Percentiles rank a stretch among this genome's conserved stretches.
Evolutionary conservation across 1,284 basidiomycete species (phyloP).

Genomic region (Veloboletus limbatus): DNA sequence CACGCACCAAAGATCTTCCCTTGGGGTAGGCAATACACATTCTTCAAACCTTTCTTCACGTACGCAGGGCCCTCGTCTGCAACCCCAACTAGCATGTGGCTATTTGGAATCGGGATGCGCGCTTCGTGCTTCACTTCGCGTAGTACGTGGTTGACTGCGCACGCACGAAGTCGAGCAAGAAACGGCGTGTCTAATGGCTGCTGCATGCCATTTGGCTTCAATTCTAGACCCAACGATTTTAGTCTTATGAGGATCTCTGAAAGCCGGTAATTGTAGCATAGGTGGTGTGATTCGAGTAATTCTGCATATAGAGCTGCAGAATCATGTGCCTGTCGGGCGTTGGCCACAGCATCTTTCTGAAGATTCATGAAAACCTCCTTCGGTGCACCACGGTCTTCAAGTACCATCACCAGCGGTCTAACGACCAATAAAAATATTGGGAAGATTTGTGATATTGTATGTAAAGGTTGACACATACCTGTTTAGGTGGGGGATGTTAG

Average conservation of each 20-base stretch:
- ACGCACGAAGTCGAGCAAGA: slow-evolving; percentile 51
- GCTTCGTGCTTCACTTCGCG: slow-evolving; percentile 72
- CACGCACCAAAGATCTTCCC: slow-evolving; percentile 60
- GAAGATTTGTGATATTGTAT: background rate
- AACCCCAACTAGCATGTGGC: slow-evolving; percentile 70
- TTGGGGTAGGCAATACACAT: slow-evolving; percentile 52
- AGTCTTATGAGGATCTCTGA: slow-evolving; percentile 50
- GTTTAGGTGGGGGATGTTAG: slow-evolving; percentile 61
- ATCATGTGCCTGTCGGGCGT: slow-evolving; percentile 54
- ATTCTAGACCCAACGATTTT: slow-evolving; percentile 45
- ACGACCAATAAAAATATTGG: background rate
- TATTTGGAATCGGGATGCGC: slow-evolving; percentile 64
- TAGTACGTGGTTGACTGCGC: slow-evolving; percentile 59
- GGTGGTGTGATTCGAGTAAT: slow-evolving; percentile 47
- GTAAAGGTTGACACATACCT: slow-evolving; percentile 39
- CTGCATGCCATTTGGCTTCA: slow-evolving; percentile 38
- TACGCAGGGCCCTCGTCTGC: slow-evolving; percentile 74
- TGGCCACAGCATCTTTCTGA: slow-evolving; percentile 51
- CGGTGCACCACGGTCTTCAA: slow-evolving; percentile 63
- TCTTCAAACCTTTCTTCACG: slow-evolving; percentile 41
- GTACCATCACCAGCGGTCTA: slow-evolving; percentile 66
- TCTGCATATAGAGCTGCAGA: slow-evolving; percentile 45
- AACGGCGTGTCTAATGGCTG: slow-evolving; percentile 54
- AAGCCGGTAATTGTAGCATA: slow-evolving; percentile 54
- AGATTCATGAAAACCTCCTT: slow-evolving; percentile 53